Base-by-base conservation (phyloP, 331 rosid genomes). In the Acacia pycnantha region DNA sequence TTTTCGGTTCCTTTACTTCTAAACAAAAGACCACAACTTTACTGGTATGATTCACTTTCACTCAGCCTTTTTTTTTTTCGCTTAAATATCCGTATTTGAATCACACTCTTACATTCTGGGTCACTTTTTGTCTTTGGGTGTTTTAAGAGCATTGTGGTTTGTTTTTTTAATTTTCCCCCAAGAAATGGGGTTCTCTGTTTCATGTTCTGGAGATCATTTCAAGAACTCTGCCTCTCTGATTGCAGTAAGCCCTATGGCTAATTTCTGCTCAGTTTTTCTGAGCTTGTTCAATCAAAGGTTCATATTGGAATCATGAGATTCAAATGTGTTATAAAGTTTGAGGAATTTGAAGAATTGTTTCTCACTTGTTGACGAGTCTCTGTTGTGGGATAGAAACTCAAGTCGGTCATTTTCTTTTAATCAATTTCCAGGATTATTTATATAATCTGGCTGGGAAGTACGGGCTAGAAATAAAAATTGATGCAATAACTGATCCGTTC, bases 1-100 rank as follows among this genome's bases (percentile, higher is more conserved):
- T 89, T 91, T 95, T 86, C 96, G 88, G 90, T 90, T 84, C 86
- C 91, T 93, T 92, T 90, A 90, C 98, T 93, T 86, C 87, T 54
- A 93, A 87, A 84, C 79, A 80, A 73, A 77, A 77, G 82, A 69
- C 65, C 69, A 41, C 79, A 9, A 61, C 88, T 85, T 89, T 86
- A 51, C 87, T 22, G 91, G 92, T 93, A 91, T 91, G 91, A 31
- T 41, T 35, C 78, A 19, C 26, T 66, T 43, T 61, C 54, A 56
- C n/a, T 48, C 68, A 21, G 1, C 47, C 47, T 68, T 64, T 73
- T 64, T 24, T 68, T 64, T 73, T 64, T 24, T 37, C 73, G 67
- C 82, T 76, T 77, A 33, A 24, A 72, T 82, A 76, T 77, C 48
- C 78, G 79, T 67, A 47, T 83, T 5, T 77, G 54, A 65, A 43